Conservation (phyloP, 805 yeast species). For the Myxozyma sirexii region DNA sequence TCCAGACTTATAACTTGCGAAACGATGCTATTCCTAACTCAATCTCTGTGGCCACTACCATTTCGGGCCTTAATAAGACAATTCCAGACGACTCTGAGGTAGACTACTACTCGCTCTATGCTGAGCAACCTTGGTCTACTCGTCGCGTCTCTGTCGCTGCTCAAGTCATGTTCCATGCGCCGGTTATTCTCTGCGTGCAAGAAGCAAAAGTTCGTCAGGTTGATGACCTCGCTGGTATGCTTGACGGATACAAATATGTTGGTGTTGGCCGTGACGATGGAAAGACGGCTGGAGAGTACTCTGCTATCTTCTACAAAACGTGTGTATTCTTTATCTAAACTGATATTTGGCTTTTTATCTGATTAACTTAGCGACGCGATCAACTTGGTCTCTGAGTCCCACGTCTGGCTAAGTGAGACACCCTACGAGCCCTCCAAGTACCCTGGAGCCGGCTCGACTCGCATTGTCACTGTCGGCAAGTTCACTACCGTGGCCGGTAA, state of each 20-base stretch:
- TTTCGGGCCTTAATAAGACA: neutral
- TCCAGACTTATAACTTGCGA: conserved; percentile 12
- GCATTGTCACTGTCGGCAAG: conserved; percentile 4
- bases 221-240: neutral
- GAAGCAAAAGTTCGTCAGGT: conserved; percentile 9
- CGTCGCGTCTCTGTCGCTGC: conserved; percentile 8
- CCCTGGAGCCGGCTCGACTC: conserved; percentile 10
- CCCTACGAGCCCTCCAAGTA: conserved; percentile 8
- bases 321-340: neutral
- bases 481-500: neutral
- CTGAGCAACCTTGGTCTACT: conserved; percentile 12
- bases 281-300: conserved; percentile 3
- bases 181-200: conserved; percentile 9
- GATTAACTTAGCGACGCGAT: neutral
- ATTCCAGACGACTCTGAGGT: neutral
- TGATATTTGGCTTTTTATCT: neutral
- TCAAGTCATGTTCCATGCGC: neutral
- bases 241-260: neutral
- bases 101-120: neutral
- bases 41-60: neutral
- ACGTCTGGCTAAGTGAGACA: conserved; percentile 9
- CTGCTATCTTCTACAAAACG: conserved; percentile 1
- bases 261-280: conserved; percentile 19
- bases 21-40: conserved; percentile 7
- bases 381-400: neutral